Evolutionary conservation across 2,329 filamentous ascomycete genomes (phyloP).

Genomic region (Alternaria consortialis): DNA sequence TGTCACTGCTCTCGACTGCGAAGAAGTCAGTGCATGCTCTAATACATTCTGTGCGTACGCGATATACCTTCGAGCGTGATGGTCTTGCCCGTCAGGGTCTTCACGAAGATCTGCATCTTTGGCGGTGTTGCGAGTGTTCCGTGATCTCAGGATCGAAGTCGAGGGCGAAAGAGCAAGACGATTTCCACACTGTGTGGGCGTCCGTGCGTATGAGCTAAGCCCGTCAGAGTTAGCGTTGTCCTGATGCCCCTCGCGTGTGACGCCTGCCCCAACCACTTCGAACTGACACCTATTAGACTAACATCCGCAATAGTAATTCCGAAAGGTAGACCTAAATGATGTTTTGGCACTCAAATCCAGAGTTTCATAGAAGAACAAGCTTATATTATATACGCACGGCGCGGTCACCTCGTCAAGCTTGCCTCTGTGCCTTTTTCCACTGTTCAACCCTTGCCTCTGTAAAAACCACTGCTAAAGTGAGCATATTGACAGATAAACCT

Average conservation of each 20-base stretch:
- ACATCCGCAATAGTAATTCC: not conserved
- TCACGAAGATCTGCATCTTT: constrained; percentile 78
- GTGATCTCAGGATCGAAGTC: constrained; percentile 40
- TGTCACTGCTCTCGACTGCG: constrained; percentile 88
- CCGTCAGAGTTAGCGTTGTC: constrained; percentile 14
- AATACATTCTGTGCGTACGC: not conserved
- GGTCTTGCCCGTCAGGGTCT: constrained; percentile 99
- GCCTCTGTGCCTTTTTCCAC: constrained; percentile 31
- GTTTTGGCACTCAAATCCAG: too few relatives aligned
- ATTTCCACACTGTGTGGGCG: constrained; percentile 33
- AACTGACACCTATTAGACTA: not conserved
- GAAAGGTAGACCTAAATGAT: not conserved
- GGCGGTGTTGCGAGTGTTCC: constrained; percentile 39
- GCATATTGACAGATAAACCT: constrained; percentile 60
- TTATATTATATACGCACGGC: not conserved
- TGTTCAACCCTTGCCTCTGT: constrained; percentile 54
- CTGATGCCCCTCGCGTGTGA: constrained; percentile 20
- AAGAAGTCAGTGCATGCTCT: constrained; percentile 1
- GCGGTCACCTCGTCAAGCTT: not conserved
- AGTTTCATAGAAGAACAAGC: not conserved
- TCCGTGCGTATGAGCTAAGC: constrained; percentile 22
- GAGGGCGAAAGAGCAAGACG: constrained; percentile 20
- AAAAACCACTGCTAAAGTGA: constrained; percentile 61
- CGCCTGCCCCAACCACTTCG: not conserved
- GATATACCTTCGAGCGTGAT: constrained; percentile 86